These are phyloP conservation scores for Sindora glabra DNA, from an alignment of 306 rosid species.

Conservation along the genomic window DNA sequence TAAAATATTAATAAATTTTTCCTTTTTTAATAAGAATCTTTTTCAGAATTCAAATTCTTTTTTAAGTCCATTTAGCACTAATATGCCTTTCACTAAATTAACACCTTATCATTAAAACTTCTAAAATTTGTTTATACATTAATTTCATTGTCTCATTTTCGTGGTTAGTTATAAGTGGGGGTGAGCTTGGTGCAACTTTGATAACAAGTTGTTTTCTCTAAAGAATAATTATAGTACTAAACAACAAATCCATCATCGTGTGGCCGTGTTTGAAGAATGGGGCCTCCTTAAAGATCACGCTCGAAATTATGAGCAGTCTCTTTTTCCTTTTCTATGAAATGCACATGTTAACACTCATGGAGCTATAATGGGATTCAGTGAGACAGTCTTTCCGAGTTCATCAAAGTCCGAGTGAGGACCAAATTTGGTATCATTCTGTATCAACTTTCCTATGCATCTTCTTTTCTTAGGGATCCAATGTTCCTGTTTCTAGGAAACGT, in stretches of 20 bases:
- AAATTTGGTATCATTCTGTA: slow-evolving; percentile 6
- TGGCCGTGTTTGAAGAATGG: background rate
- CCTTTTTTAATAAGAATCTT: no score
- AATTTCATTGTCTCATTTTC: slow-evolving; percentile 31
- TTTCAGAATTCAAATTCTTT: no score
- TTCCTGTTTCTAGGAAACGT: background rate
- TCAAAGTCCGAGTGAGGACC: background rate
- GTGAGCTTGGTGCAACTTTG: slow-evolving; percentile 2
- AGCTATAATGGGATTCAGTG: slow-evolving; percentile 3
- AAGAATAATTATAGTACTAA: slow-evolving; percentile 1
- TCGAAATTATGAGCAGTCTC: background rate
- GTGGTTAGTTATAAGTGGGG: slow-evolving; percentile 35
- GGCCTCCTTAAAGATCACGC: slow-evolving; percentile 19
- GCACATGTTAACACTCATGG: background rate
- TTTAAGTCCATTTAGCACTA: no score
- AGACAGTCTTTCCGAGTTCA: background rate
- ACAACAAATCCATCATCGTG: background rate
- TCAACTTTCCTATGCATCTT: slow-evolving; percentile 9
- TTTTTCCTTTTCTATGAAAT: background rate
- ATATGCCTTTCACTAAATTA: no score
- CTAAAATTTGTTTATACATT: slow-evolving; percentile 8
- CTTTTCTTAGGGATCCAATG: background rate
- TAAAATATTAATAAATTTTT: no score
- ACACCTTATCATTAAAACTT: no score
- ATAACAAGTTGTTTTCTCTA: background rate